Percentiles rank a stretch among this genome's conserved stretches.
Conservation (phyloP, 2,329 filamentous ascomycete genomes). For the Teratosphaeriaceae sp. region DNA sequence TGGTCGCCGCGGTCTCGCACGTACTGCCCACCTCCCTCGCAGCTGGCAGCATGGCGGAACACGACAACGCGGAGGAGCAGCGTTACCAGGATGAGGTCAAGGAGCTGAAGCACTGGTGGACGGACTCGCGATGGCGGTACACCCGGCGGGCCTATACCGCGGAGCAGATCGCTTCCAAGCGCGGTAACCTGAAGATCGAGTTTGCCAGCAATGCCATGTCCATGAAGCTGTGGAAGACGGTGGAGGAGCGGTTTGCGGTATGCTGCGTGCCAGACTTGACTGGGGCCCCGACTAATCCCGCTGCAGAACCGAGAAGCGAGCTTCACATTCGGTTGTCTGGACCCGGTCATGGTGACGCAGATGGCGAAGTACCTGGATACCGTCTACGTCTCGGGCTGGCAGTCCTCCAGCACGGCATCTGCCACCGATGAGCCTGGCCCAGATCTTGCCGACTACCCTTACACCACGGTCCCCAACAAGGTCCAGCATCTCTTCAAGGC, state of each 20-base stretch:
- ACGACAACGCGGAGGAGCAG: constrained; percentile 59
- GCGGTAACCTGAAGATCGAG: constrained; percentile 81
- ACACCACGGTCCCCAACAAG: constrained; percentile 95
- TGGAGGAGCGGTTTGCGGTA: constrained; percentile 83
- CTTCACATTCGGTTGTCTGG: constrained; percentile 94
- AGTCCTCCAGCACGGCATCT: constrained; percentile 93
- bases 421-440: constrained; percentile 93
- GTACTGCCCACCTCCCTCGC: constrained; percentile 19
- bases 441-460: constrained; percentile 94
- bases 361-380: constrained; percentile 99
- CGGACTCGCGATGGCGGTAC: constrained; percentile 81
- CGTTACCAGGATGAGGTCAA: constrained; percentile 76
- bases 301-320: constrained; percentile 71
- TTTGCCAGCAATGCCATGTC: constrained; percentile 84
- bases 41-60: constrained; percentile 20
- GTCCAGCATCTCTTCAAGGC: constrained; percentile 97
- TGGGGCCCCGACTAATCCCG: background rate
- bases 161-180: constrained; percentile 94
- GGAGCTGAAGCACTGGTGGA: constrained; percentile 91
- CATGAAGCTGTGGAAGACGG: constrained; percentile 90
- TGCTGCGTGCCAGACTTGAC: constrained; percentile 17
- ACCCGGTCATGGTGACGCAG: constrained; percentile 97
- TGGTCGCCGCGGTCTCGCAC: constrained; percentile 24
- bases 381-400: constrained; percentile 98
- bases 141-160: constrained; percentile 91